Base-by-base conservation (phyloP, 1,284 basidiomycete genomes). In the Neonothopanus nambi region DNA sequence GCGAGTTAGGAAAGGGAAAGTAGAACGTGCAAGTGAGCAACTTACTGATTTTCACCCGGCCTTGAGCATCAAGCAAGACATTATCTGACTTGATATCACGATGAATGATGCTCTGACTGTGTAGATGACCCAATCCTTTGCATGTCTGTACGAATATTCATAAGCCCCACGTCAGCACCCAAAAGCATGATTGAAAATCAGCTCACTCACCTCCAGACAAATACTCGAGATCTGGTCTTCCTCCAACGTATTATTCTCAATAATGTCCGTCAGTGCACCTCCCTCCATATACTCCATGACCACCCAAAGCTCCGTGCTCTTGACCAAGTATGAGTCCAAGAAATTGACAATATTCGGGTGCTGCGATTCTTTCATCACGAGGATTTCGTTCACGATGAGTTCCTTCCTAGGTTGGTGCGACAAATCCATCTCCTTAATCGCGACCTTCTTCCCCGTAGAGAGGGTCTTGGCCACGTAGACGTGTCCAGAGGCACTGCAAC, bases 261-360 rank as follows among this genome's bases (percentile, higher is more conserved):
- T 98, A 45, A 99, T 89, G 72, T 99, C 97, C 12, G 95, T 98
- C 61, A 99, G 75, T 12, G 95, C 93, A 48, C 96, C 97, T 43
- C 97, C 96, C 71, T 98, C 96, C 96, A 99, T 99, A 69, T 93
- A 98, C 75, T 99, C 96, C 96, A 99, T 98, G 55, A 98, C 95
- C 41, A 99, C 95, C 96, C 96, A 99, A n/a, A 99, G 82, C 68
- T 98, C 95, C 52, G 82, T 89, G 68, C 81, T 89, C 72, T 90
- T 91, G 51, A 98, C 85, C 39, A 98, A 82, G 74, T 95, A 98
- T 8, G 92, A 87, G 28, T 98, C 91, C 49, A 98, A 76, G 74
- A 95, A 99, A 74, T 98, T 99, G 77, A 98, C 96, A 61, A 99
- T 98, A 69, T 99, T 99, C 38, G 95, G 94, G 70, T 99, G 96